Evolutionary conservation across 2,329 filamentous ascomycete species (phyloP).

Genomic region (Trichoderma sp.): DNA sequence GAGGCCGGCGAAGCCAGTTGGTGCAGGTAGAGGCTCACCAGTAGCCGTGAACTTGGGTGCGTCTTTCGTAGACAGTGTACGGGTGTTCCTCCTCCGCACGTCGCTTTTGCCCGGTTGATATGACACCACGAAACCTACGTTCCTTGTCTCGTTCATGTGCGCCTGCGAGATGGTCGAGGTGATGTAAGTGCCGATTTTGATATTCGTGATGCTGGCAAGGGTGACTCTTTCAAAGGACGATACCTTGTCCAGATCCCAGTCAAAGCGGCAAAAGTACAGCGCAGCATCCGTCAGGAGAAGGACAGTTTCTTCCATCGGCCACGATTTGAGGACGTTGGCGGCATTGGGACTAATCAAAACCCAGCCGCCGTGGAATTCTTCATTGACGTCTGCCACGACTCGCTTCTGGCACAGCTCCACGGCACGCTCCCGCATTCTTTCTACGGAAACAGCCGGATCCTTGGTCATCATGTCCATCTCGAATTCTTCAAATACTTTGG

Average conservation of each 20-base stretch:
- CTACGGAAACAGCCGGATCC: slow-evolving; percentile 85
- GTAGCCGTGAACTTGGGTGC: slow-evolving; percentile 27
- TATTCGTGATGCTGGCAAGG: slow-evolving; percentile 66
- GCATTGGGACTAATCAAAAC: slow-evolving; percentile 75
- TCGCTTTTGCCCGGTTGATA: slow-evolving; percentile 73
- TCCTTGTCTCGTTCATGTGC: slow-evolving; percentile 74
- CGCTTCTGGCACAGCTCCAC: slow-evolving; percentile 87
- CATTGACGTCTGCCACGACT: slow-evolving; percentile 76
- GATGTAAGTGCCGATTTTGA: slow-evolving; percentile 84
- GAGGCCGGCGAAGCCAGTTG: slow-evolving; percentile 41
- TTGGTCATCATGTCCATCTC: slow-evolving; percentile 89
- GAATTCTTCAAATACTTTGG: slow-evolving; percentile 87
- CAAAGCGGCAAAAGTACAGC: slow-evolving; percentile 85
- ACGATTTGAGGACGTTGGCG: slow-evolving; percentile 65
- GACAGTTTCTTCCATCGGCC: slow-evolving; percentile 84
- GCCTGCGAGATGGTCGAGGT: slow-evolving; percentile 78
- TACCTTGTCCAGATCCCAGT: slow-evolving; percentile 95
- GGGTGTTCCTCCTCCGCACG: slow-evolving; percentile 77
- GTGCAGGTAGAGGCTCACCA: slow-evolving; percentile 24
- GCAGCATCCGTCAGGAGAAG: slow-evolving; percentile 82
- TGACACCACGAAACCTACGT: slow-evolving; percentile 78
- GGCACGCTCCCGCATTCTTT: slow-evolving; percentile 80
- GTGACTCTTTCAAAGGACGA: slow-evolving; percentile 85
- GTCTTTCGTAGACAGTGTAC: slow-evolving; percentile 64
- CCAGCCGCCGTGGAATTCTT: slow-evolving; percentile 88